A percentile compares a stretch with the other conserved stretches of the same genome.
Conservation (phyloP, 2,329 filamentous ascomycete species). For the Neoscytalidium dimidiatum region DNA sequence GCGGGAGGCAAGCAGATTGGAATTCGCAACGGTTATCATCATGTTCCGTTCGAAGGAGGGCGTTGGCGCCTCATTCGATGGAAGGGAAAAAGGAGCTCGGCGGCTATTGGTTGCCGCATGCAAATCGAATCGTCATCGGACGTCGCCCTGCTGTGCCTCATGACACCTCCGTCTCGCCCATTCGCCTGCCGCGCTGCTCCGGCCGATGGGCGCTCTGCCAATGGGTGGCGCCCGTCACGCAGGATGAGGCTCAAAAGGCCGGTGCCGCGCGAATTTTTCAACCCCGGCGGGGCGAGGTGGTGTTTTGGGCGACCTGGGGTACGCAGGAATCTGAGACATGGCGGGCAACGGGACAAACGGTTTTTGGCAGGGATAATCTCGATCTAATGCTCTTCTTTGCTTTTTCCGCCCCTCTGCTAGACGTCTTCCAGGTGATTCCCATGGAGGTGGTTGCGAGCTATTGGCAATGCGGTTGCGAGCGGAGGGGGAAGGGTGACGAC, state of each 20-base stretch:
- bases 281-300: no score
- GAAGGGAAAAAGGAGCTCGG: neutral
- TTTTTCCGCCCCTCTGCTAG: neutral
- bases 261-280: neutral
- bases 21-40: conserved; percentile 10
- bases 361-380: neutral
- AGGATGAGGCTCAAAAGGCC: neutral
- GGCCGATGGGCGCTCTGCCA: neutral
- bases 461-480: neutral
- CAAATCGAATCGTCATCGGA: neutral
- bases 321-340: neutral
- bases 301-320: neutral
- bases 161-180: neutral
- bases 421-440: neutral
- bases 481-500: neutral
- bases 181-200: neutral
- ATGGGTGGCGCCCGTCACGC: neutral
- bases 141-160: neutral
- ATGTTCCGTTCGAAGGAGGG: neutral
- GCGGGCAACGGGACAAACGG: neutral
- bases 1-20: neutral
- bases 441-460: neutral
- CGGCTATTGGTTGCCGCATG: neutral
- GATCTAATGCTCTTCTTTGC: neutral
- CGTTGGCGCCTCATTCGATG: neutral